Evolutionary conservation across 768 basidiomycete species (phyloP), one percentile per base, ranked within the genome.

Genomic region (Boletus sp.): DNA sequence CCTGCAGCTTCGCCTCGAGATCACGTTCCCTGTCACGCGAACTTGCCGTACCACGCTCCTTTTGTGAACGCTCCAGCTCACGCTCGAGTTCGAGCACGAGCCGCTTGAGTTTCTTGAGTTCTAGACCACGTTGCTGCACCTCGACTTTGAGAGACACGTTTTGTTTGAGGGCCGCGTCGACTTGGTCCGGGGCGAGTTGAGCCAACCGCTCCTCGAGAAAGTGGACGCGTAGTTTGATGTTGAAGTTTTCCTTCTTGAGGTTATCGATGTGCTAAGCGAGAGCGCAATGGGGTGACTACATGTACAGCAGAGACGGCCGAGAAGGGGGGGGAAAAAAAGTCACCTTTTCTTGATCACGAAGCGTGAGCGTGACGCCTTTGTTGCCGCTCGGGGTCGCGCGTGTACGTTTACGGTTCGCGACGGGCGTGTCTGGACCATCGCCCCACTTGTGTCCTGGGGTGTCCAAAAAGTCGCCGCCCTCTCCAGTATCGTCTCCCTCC

Each of bases 341-440:
- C 52, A 92, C 96, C 81, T 98, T 96, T 74, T 98, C 95, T 71
- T 99, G 96, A 68, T 98, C 96, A 8, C 94, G 82, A 14, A 99
- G 78, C 0, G 95, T 96, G 60, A 97, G 80, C 15, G 83, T 72
- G 27, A 65, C 73, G 11, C 69, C 69, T 32, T 72, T 77, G 17
- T 66, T 63, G 13, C 61, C 68, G 13, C 61, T 52, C 7, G 62
- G 61, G 17, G 58, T 63, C n/a, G 51, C 64, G 54, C 71, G 61
- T n/a, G 64, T 62, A 27, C 78, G 77, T 65, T 80, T 82, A 21
- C 75, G 70, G 15, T 80, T 76, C 8, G 75, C 71, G 33, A 73
- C 64, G n/a, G 82, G 82, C 5, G 82, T 82, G 39, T 80, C 82
- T 10, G 72, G 75, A 13, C 70, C 75, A 47, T 74, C 77, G n/a